Percentiles rank a stretch among this genome's conserved stretches.
These are phyloP conservation scores for Lactarius evosmus DNA, from an alignment of 768 basidiomycete genomes.

Conservation along the genomic window DNA sequence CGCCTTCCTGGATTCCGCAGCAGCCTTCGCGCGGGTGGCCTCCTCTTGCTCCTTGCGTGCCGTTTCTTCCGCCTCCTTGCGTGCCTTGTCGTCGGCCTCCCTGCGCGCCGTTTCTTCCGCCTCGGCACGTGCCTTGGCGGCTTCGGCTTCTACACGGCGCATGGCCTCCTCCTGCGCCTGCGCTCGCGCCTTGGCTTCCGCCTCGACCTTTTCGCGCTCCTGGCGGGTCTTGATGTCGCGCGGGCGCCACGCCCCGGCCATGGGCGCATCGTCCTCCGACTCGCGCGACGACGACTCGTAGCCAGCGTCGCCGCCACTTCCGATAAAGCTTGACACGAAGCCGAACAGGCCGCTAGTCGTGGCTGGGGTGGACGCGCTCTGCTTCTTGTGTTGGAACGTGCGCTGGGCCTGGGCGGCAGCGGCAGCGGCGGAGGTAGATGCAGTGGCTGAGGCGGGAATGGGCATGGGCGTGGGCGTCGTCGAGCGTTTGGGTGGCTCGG, in stretches of 20 bases:
- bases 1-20: background rate
- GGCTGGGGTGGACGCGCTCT: slow-evolving; percentile 16
- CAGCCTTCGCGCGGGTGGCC: background rate
- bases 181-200: slow-evolving; percentile 9
- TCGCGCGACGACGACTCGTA: slow-evolving; percentile 24
- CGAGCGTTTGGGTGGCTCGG: slow-evolving; percentile 1
- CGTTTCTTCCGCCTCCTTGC: slow-evolving; percentile 1
- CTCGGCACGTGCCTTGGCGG: slow-evolving; percentile 3
- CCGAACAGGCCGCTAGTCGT: slow-evolving; percentile 5
- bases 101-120: slow-evolving; percentile 11
- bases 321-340: slow-evolving; percentile 7
- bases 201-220: slow-evolving; percentile 17
- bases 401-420: background rate
- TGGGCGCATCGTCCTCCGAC: slow-evolving; percentile 20
- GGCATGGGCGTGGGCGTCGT: slow-evolving; percentile 6
- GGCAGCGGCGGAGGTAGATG: background rate
- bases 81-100: slow-evolving; percentile 10
- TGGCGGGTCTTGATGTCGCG: slow-evolving; percentile 12
- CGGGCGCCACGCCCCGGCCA: slow-evolving; percentile 21
- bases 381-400: slow-evolving; percentile 9
- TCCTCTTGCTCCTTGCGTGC: background rate
- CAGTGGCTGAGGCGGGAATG: background rate
- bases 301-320: slow-evolving; percentile 13
- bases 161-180: slow-evolving; percentile 10
- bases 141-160: slow-evolving; percentile 17